Evolutionary conservation across 1,139 yeast species (phyloP).

Genomic region (Suzukiozyma palmioleophila): DNA sequence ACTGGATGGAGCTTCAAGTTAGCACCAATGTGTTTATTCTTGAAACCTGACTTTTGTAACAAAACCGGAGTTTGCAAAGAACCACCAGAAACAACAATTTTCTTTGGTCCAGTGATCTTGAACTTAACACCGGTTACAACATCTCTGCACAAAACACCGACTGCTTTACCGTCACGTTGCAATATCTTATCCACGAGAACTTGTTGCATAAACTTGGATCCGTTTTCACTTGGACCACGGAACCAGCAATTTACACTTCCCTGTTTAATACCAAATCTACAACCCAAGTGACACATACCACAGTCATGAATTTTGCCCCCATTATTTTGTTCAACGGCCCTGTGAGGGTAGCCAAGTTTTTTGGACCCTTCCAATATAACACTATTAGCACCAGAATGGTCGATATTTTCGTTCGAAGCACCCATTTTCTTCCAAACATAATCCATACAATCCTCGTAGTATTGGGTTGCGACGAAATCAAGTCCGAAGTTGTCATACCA

Average conservation of each 20-base stretch:
- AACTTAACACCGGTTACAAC: conserved; percentile 24
- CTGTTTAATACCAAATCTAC: conserved; percentile 50
- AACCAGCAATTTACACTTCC: conserved; percentile 54
- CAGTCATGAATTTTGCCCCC: conserved; percentile 49
- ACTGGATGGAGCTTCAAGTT: conserved; percentile 56
- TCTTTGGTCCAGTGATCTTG: conserved; percentile 43
- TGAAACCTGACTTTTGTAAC: conserved; percentile 49
- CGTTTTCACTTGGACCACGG: conserved; percentile 44
- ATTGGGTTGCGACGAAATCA: conserved; percentile 45
- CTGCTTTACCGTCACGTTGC: conserved; percentile 42
- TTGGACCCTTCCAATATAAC: conserved; percentile 43
- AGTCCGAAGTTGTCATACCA: conserved; percentile 49
- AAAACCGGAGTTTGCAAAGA: conserved; percentile 50
- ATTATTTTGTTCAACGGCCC: conserved; percentile 45
- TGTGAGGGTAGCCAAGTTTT: conserved; percentile 43
- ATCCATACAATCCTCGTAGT: conserved; percentile 44
- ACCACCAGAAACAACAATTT: conserved; percentile 47
- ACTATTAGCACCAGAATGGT: conserved; percentile 49
- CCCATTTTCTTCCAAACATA: conserved; percentile 52
- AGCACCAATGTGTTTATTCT: conserved; percentile 49
- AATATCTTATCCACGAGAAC: conserved; percentile 38
- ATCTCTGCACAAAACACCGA: conserved; percentile 39
- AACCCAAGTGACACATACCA: conserved; percentile 53
- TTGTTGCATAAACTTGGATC: conserved; percentile 46
- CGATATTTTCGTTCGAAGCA: conserved; percentile 34